Conservation (phyloP, 2,329 filamentous ascomycete species). For the Ampelomyces quisqualis region DNA sequence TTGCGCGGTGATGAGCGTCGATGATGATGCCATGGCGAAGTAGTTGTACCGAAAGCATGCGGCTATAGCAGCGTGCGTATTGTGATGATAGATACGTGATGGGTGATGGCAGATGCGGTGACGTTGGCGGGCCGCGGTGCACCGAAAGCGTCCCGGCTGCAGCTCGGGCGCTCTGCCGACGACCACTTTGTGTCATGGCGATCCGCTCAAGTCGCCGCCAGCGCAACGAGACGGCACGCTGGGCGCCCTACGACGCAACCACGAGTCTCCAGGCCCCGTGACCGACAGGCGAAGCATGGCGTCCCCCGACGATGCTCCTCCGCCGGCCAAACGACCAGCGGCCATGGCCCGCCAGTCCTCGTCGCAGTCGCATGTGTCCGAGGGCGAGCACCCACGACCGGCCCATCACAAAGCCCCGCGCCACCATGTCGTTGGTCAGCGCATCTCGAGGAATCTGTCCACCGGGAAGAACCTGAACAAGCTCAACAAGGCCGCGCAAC, state of each 20-base stretch:
- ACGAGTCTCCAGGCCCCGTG: no score
- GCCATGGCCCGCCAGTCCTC: constrained; percentile 42
- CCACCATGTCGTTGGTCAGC: constrained; percentile 46
- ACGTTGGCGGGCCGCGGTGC: constrained; percentile 27
- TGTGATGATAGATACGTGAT: no score
- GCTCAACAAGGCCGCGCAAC: constrained; percentile 38
- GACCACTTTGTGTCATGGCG: constrained; percentile 34
- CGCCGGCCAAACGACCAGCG: constrained; percentile 40
- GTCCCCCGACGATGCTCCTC: constrained; percentile 36
- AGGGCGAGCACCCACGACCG: constrained; percentile 26
- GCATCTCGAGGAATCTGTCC: constrained; percentile 45
- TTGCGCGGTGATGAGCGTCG: no score
- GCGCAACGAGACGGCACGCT: constrained; percentile 12
- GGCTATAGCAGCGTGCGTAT: no score
- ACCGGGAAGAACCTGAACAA: constrained; percentile 48
- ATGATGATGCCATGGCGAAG: no score
- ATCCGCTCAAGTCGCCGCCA: constrained; percentile 19
- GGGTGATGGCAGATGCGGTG: not conserved
- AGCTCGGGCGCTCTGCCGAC: constrained; percentile 28
- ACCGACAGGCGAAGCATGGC: no score
- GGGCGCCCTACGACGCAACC: constrained; percentile 4
- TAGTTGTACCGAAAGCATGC: no score
- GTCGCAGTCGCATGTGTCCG: constrained; percentile 41
- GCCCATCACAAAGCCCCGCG: constrained; percentile 39
- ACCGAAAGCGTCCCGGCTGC: constrained; percentile 21